These are phyloP conservation scores for Nannizzia gypsea DNA, from an alignment of 2,329 filamentous ascomycete genomes.

Conservation along the genomic window DNA sequence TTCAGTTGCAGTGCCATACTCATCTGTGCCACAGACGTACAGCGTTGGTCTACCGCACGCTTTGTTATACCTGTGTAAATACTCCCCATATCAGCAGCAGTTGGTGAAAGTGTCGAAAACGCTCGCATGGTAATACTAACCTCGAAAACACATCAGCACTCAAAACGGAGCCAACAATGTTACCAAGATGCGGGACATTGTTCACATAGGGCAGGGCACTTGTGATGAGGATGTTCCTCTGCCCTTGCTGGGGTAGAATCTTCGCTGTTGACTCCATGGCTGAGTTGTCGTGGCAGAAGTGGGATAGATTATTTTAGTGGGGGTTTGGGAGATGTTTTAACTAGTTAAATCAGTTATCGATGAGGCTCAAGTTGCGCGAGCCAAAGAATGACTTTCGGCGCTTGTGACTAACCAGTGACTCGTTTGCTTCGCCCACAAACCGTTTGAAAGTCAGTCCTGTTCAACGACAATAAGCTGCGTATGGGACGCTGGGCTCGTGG, in stretches of 20 bases:
- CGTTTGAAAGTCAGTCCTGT: neutral
- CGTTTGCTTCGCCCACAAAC: neutral
- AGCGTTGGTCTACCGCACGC: constrained; percentile 15
- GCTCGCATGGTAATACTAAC: neutral
- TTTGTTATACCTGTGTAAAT: constrained; percentile 15
- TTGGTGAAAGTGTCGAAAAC: neutral
- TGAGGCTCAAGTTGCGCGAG: neutral
- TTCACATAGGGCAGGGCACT: constrained; percentile 82
- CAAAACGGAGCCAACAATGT: constrained; percentile 76
- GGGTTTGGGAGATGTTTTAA: neutral
- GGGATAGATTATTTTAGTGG: constrained; percentile 2
- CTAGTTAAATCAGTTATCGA: neutral
- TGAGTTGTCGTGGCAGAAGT: constrained; percentile 4
- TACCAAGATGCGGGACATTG: constrained; percentile 73
- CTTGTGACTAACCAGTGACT: neutral
- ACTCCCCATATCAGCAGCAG: neutral
- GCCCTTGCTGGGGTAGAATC: constrained; percentile 40
- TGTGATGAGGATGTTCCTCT: constrained; percentile 82
- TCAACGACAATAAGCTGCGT: neutral
- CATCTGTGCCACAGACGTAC: constrained; percentile 58
- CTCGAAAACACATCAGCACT: constrained; percentile 72
- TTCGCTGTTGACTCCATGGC: constrained; percentile 14
- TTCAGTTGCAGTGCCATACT: constrained; percentile 93
- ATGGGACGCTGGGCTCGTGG: neutral
- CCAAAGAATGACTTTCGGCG: neutral